phyloP scores from a whole-genome alignment of 257 asterid species.

The Buddleja alternifolia region DNA sequence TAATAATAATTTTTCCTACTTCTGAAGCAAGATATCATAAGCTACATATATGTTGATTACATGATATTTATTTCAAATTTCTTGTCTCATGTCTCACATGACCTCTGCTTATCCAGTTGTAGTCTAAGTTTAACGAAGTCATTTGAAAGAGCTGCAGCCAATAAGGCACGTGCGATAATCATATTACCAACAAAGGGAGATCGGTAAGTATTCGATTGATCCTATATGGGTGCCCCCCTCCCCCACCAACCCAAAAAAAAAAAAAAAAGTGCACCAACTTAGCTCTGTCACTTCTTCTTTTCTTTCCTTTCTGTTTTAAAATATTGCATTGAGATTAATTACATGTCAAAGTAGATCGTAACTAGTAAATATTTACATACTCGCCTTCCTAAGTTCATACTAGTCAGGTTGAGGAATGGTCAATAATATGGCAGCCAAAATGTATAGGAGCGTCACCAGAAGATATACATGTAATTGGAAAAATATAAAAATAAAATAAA shows the following conservation, averaged over 20 bases:
- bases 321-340: too few relatives aligned
- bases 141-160: conserved; percentile 96
- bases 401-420: conserved; percentile 1
- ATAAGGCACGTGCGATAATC: conserved; percentile 90
- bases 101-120: conserved; percentile 68
- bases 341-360: background rate
- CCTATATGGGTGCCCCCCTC: too few relatives aligned
- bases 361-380: background rate
- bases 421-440: background rate
- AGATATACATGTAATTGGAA: background rate
- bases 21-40: conserved; percentile 5
- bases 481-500: background rate
- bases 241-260: too few relatives aligned
- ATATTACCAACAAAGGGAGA: conserved; percentile 89
- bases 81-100: conserved; percentile 32
- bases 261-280: background rate
- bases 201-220: conserved; percentile 52
- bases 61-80: conserved; percentile 14
- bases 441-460: background rate
- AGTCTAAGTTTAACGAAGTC: conserved; percentile 88
- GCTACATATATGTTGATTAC: conserved; percentile 4
- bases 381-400: background rate
- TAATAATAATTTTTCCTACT: background rate
- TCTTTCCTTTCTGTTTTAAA: background rate
- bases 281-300: background rate